Percentiles rank a stretch among this genome's conserved stretches.
These are phyloP conservation scores for Ganoderma lucidum DNA, from an alignment of 1,284 basidiomycete genomes.

Conservation along the genomic window DNA sequence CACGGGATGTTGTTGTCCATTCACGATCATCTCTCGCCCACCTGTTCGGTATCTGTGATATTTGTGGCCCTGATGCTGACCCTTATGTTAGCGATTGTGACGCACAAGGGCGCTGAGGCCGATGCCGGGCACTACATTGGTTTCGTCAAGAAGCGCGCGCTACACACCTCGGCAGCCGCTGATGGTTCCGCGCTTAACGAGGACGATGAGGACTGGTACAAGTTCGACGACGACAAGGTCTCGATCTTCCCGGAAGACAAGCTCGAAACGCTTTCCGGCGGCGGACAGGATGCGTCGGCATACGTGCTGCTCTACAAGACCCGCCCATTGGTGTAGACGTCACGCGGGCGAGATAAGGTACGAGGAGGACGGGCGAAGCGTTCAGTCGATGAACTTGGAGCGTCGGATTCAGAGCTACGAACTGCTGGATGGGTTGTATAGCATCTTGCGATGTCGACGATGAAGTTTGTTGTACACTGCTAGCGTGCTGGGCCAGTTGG, in stretches of 20 bases:
- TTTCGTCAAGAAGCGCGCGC: constrained; percentile 82
- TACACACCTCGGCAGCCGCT: constrained; percentile 46
- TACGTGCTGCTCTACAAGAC: constrained; percentile 88
- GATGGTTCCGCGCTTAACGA: constrained; percentile 45
- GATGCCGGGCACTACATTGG: constrained; percentile 96
- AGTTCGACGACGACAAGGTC: constrained; percentile 95
- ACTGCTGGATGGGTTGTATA: not conserved
- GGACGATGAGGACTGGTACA: constrained; percentile 85
- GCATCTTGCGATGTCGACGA: not conserved
- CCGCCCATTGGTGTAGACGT: constrained; percentile 42
- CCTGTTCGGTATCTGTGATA: not conserved
- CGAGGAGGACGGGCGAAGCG: constrained; percentile 2
- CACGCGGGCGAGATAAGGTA: not conserved
- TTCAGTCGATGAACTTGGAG: not conserved
- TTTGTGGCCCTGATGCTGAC: not conserved
- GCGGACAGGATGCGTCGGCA: constrained; percentile 85
- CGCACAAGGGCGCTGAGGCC: constrained; percentile 95
- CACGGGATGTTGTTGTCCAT: not conserved
- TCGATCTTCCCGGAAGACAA: constrained; percentile 84
- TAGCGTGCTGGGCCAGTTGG: not conserved
- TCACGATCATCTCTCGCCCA: not conserved
- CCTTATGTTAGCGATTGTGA: constrained; percentile 78
- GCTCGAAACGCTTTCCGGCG: constrained; percentile 85
- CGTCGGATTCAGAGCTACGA: not conserved
- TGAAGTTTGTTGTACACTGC: not conserved